Evolutionary conservation across 1,284 basidiomycete species (phyloP).

Genomic region (Uromyces viciae-fabae): DNA sequence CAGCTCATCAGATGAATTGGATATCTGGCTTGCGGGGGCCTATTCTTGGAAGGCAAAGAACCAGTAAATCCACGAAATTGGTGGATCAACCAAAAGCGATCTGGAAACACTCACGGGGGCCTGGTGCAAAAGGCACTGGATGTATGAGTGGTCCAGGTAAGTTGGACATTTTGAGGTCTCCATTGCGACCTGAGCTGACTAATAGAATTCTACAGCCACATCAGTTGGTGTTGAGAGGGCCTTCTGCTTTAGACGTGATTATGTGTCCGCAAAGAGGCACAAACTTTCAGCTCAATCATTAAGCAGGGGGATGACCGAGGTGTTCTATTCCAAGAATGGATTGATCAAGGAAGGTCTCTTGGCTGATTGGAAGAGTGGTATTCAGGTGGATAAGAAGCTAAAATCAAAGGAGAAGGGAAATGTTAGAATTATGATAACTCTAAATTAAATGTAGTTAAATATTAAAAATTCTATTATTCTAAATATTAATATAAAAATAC

Average conservation of each 20-base stretch:
- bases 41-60: not conserved
- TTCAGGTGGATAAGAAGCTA: too few species aligned
- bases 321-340: not conserved
- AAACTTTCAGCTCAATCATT: not conserved
- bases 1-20: not conserved
- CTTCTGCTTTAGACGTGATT: not conserved
- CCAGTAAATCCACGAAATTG: not conserved
- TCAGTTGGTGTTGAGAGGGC: not conserved
- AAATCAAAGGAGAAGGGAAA: too few species aligned
- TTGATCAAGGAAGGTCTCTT: not conserved
- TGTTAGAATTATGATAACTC: too few species aligned
- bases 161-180: not conserved
- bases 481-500: too few species aligned
- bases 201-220: not conserved
- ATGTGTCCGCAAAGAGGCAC: not conserved
- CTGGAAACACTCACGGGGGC: slow-evolving; percentile 12
- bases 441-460: too few species aligned
- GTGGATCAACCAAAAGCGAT: not conserved
- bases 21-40: slow-evolving; percentile 8
- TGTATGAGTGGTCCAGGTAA: not conserved
- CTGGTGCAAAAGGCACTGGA: slow-evolving; percentile 2
- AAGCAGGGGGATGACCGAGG: not conserved
- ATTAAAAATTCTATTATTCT: too few species aligned
- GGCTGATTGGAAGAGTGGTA: not conserved
- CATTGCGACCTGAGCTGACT: too few species aligned